Percentiles rank a stretch among this genome's conserved stretches.
phyloP scores from a whole-genome alignment of 768 basidiomycete genomes.

The Solioccasus polychromus region DNA sequence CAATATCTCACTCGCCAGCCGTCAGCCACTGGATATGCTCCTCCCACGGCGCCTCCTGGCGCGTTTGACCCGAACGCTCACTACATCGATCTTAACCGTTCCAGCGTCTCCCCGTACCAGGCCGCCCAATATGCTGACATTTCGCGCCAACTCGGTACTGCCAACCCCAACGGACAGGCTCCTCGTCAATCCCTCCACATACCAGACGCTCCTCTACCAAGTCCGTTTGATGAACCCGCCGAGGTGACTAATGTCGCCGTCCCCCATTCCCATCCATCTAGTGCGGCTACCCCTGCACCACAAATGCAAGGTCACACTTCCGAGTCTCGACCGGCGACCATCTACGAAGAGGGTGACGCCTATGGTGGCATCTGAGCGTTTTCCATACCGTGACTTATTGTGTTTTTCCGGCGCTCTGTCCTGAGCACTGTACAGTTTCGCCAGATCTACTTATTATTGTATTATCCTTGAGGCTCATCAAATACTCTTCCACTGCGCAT shows the following conservation, averaged over 20 bases:
- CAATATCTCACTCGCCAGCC: conserved; percentile 22
- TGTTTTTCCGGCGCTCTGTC: conserved; percentile 10
- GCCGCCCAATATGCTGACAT: conserved; percentile 75
- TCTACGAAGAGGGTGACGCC: conserved; percentile 64
- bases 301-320: conserved; percentile 8
- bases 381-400: neutral
- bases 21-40: conserved; percentile 12
- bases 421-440: conserved; percentile 19
- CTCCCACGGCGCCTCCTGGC: conserved; percentile 5
- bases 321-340: conserved; percentile 37
- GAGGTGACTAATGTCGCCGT: conserved; percentile 16
- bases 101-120: conserved; percentile 73
- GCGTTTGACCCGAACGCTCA: conserved; percentile 33
- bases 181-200: conserved; percentile 14
- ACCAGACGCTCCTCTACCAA: conserved; percentile 24
- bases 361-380: conserved; percentile 60
- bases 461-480: conserved; percentile 15
- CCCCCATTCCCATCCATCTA: conserved; percentile 4
- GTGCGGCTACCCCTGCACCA: conserved; percentile 9
- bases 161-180: conserved; percentile 21
- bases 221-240: conserved; percentile 27
- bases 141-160: conserved; percentile 47
- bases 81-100: conserved; percentile 64
- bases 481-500: conserved; percentile 11
- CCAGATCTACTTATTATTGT: conserved; percentile 21